These are phyloP conservation scores for Sequoiadendron giganteum DNA, from an alignment of 75 land plant species.

Conservation along the genomic window DNA sequence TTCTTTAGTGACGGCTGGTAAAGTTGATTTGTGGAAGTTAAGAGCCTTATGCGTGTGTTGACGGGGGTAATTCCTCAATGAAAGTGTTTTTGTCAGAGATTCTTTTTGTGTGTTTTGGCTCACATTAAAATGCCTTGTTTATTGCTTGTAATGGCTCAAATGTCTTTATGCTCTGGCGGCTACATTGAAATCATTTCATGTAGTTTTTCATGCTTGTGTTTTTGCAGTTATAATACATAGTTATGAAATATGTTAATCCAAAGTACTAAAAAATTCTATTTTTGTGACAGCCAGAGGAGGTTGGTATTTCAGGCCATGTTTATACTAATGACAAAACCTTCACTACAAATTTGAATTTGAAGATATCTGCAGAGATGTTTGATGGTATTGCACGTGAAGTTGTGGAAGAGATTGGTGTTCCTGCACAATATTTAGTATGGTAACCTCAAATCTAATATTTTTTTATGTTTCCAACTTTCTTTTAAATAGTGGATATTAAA, in stretches of 20 bases:
- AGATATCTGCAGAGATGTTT: constrained; percentile 84
- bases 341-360: constrained; percentile 34
- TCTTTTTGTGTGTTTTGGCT: too few species aligned
- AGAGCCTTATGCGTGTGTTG: too few species aligned
- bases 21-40: too few species aligned
- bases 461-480: background rate
- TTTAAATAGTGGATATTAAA: too few species aligned
- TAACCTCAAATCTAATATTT: background rate
- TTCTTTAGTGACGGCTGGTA: too few species aligned
- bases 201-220: background rate
- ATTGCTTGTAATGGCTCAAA: too few species aligned
- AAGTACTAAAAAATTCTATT: background rate
- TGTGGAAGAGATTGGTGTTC: constrained; percentile 96
- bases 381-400: constrained; percentile 94
- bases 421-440: constrained; percentile 57
- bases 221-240: background rate
- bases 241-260: background rate
- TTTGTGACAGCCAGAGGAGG: constrained; percentile 67
- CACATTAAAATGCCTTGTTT: too few species aligned
- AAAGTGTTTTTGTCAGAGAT: too few species aligned
- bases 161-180: too few species aligned
- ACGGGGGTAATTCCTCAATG: too few species aligned
- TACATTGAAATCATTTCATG: too few species aligned
- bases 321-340: constrained; percentile 14
- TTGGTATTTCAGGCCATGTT: constrained; percentile 62